These are phyloP conservation scores for Epicoccum sorghinum DNA, from an alignment of 2,329 filamentous ascomycete species.

Conservation along the genomic window DNA sequence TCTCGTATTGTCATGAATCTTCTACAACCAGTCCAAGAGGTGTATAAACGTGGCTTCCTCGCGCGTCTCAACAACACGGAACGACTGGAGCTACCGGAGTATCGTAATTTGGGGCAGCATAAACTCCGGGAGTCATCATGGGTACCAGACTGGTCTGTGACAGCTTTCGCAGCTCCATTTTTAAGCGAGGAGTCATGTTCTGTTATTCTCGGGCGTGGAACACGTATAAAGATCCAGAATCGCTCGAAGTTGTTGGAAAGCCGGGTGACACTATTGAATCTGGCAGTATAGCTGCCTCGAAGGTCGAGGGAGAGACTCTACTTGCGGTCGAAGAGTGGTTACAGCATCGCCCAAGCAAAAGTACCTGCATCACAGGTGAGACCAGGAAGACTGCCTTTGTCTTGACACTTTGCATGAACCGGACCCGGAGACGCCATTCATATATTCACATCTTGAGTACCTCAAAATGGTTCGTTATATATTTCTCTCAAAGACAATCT, in stretches of 20 bases:
- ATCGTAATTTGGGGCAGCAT: neutral
- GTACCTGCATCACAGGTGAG: neutral
- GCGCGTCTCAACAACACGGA: neutral
- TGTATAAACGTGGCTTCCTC: neutral
- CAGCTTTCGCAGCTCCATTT: neutral
- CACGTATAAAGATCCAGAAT: neutral
- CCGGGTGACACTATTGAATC: neutral
- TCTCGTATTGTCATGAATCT: neutral
- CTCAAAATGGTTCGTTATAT: neutral
- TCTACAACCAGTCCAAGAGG: neutral
- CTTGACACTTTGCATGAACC: neutral
- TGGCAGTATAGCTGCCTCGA: neutral
- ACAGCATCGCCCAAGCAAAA: neutral
- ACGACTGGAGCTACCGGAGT: neutral
- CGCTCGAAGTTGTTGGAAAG: neutral
- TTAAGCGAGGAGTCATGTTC: neutral
- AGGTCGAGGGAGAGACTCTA: neutral
- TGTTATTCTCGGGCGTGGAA: neutral
- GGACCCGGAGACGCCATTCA: neutral
- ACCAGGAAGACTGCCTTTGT: neutral
- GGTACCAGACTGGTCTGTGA: neutral
- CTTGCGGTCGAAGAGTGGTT: neutral
- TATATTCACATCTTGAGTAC: neutral
- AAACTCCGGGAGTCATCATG: neutral
- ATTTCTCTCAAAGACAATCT: neutral